phyloP scores from a whole-genome alignment of 805 yeast genomes.

The Saturnispora quitensis region DNA sequence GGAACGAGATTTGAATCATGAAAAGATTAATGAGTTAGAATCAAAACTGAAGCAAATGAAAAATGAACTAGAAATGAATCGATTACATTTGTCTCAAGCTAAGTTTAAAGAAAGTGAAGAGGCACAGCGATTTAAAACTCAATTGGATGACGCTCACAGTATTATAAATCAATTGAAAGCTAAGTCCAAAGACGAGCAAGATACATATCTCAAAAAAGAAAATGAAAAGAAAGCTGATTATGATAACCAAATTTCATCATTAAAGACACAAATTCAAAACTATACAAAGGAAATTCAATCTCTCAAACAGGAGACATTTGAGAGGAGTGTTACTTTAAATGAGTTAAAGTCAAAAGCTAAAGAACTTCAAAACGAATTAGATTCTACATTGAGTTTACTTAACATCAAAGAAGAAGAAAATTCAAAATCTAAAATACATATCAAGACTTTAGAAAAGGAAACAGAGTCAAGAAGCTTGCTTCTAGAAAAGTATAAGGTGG shows the following conservation, averaged over 20 bases:
- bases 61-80: not conserved
- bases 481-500: not conserved
- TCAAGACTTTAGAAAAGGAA: not conserved
- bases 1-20: not conserved
- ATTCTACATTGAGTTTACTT: not conserved
- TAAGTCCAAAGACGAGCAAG: not conserved
- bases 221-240: not conserved
- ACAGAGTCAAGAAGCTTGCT: not conserved
- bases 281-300: not conserved
- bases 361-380: not conserved
- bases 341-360: not conserved
- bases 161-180: not conserved
- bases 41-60: not conserved
- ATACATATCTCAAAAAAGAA: not conserved
- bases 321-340: not conserved
- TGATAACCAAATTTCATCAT: not conserved
- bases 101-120: not conserved
- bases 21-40: constrained; percentile 4
- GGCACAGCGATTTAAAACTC: not conserved
- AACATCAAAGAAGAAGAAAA: not conserved
- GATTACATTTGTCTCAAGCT: not conserved
- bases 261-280: not conserved
- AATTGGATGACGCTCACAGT: not conserved
- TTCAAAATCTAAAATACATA: not conserved
- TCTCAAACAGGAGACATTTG: not conserved